Evolutionary conservation across 306 rosid genomes (phyloP), one percentile per base, ranked within the genome.

Genomic region (Neltuma alba): DNA sequence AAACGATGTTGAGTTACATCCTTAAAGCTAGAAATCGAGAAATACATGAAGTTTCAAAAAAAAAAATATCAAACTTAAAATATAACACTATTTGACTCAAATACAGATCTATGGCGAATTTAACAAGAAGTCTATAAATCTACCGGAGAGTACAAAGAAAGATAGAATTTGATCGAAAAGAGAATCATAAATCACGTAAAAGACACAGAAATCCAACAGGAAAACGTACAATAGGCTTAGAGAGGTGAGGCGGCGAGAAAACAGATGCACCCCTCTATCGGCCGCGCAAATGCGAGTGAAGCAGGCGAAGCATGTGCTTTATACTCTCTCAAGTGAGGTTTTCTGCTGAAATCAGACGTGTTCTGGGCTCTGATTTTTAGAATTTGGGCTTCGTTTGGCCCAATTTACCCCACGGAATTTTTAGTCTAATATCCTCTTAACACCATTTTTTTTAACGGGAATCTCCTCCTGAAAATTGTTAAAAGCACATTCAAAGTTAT

Each of bases 231-330:
- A 61, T 62, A 40, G 74, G 37, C 1, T 15, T 66, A 18, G 72
- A 47, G 76, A 23, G 72, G 70, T 37, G 50, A 2, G 70, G 78
- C 81, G 76, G 83, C 87, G 44, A 77, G 6, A 61, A 33, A 18
- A 42, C 11, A 34, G 57, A 6, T 13, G 80, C 77, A 11, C 40
- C 79, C 58, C 16, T 52, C 48, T 5, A 0, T 9, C 74, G 33
- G 57, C 33, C 50, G 45, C 25, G 5, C n/a, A 21, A 15, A 8
- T 1, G 23, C 3, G 9, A 2, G 28, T 0, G 15, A 0, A 38
- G 47, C 3, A 3, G 4, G 10, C n/a, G 58, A 64, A 62, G 20
- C 5, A 21, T 25, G 50, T 65, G 2, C 7, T 64, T 18, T 18
- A 18, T 31, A 34, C 28, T 57, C 60, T 20, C 7, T 2, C 27